A percentile compares a stretch with the other conserved stretches of the same genome.
Conservation (phyloP, 768 basidiomycete species). For the Coprinopsis sp. region DNA sequence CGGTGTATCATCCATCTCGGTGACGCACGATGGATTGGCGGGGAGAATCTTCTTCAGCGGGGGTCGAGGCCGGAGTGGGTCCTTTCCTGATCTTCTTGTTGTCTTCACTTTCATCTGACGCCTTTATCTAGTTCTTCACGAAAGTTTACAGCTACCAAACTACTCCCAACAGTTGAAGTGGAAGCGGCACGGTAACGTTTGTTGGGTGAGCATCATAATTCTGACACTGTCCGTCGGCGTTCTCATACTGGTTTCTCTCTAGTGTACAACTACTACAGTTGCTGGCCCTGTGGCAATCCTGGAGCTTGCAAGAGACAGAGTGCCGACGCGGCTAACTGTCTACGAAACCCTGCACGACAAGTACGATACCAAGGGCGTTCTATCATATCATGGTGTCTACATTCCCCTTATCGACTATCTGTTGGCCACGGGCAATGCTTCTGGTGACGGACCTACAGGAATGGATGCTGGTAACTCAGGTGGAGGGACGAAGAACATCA, state of each 20-base stretch:
- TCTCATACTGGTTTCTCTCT: slow-evolving; percentile 6
- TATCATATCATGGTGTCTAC: slow-evolving; percentile 63
- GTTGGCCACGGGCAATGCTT: slow-evolving; percentile 57
- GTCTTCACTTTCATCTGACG: slow-evolving; percentile 2
- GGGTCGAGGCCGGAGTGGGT: slow-evolving; percentile 51
- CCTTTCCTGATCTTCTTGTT: slow-evolving; percentile 7
- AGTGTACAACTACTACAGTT: slow-evolving; percentile 61
- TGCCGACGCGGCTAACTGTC: slow-evolving; percentile 49
- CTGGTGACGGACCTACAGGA: slow-evolving; percentile 67
- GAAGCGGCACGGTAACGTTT: slow-evolving; percentile 52
- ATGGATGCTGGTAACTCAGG: slow-evolving; percentile 36
- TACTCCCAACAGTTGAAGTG: slow-evolving; percentile 63
- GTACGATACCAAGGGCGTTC: slow-evolving; percentile 46
- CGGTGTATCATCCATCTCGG: slow-evolving; percentile 57
- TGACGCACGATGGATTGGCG: slow-evolving; percentile 51
- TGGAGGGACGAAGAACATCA: slow-evolving; percentile 17
- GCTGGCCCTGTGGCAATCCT: slow-evolving; percentile 65
- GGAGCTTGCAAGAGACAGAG: slow-evolving; percentile 45
- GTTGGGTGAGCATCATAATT: slow-evolving; percentile 34
- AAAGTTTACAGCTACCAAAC: slow-evolving; percentile 63
- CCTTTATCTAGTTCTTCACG: slow-evolving; percentile 36
- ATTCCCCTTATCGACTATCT: slow-evolving; percentile 68
- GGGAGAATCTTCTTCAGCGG: slow-evolving; percentile 53
- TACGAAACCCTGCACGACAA: slow-evolving; percentile 59
- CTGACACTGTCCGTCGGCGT: not conserved